A percentile compares a stretch with the other conserved stretches of the same genome.
phyloP scores from a whole-genome alignment of 75 land plant genomes.

The Cunninghamia lanceolata region DNA sequence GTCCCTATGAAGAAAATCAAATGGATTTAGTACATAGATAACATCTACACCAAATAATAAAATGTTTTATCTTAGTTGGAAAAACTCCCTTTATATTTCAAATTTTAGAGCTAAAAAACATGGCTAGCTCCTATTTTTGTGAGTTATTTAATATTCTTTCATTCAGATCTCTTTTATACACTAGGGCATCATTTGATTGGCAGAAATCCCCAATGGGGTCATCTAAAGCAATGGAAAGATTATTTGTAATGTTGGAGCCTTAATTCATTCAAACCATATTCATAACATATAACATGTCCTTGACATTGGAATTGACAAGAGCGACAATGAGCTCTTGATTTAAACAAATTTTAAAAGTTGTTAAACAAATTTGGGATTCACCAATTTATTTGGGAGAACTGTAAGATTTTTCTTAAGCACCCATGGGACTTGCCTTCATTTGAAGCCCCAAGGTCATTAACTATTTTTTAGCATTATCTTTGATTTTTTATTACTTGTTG shows the following conservation, averaged over 20 bases:
- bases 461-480: constrained; percentile 53
- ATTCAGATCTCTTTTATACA: constrained; percentile 74
- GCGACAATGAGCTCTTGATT: constrained; percentile 79
- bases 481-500: constrained; percentile 44
- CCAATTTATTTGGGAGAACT: constrained; percentile 72
- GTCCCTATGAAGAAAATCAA: constrained; percentile 71
- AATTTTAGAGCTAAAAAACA: constrained; percentile 81
- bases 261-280: constrained; percentile 76
- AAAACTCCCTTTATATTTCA: constrained; percentile 71
- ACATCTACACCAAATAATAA: constrained; percentile 93
- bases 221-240: constrained; percentile 85
- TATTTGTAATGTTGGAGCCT: constrained; percentile 74
- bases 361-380: constrained; percentile 76
- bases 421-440: constrained; percentile 79
- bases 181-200: constrained; percentile 69
- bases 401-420: constrained; percentile 71
- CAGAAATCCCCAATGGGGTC: constrained; percentile 62
- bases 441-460: constrained; percentile 27
- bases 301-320: constrained; percentile 88
- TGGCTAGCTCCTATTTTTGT: constrained; percentile 66
- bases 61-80: constrained; percentile 89
- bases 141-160: constrained; percentile 38
- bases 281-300: constrained; percentile 64
- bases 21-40: constrained; percentile 89
- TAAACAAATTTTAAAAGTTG: constrained; percentile 64